These are phyloP conservation scores for Exophiala calicioides DNA, from an alignment of 2,329 filamentous ascomycete species.

Conservation along the genomic window DNA sequence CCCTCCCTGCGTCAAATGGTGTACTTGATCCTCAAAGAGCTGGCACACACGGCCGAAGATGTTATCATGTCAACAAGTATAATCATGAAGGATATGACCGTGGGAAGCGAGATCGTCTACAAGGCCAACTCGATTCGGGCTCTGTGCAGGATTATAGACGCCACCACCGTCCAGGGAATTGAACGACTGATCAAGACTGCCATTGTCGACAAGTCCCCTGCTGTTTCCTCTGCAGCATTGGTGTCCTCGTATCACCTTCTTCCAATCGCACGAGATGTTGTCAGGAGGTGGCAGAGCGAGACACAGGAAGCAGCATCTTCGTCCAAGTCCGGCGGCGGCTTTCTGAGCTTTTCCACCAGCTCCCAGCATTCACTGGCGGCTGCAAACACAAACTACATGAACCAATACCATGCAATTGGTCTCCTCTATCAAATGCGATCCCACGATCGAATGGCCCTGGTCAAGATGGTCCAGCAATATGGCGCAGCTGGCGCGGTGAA, in stretches of 20 bases:
- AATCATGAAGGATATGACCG: slow-evolving; percentile 99
- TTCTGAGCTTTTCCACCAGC: slow-evolving; percentile 87
- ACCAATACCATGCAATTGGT: slow-evolving; percentile 97
- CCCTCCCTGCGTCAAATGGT: slow-evolving; percentile 98
- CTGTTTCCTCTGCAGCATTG: slow-evolving; percentile 91
- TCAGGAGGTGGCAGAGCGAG: slow-evolving; percentile 97
- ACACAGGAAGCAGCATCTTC: slow-evolving; percentile 94
- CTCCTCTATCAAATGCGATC: slow-evolving; percentile 96
- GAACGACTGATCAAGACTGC: slow-evolving; percentile 98
- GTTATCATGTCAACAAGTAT: slow-evolving; percentile 99
- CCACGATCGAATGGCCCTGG: slow-evolving; percentile 95
- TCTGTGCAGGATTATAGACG: slow-evolving; percentile 94
- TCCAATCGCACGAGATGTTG: slow-evolving; percentile 91
- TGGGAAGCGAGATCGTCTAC: slow-evolving; percentile 90
- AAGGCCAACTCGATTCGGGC: slow-evolving; percentile 94
- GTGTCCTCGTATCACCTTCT: slow-evolving; percentile 98
- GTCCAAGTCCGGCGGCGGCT: slow-evolving; percentile 83
- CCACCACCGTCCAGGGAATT: slow-evolving; percentile 93
- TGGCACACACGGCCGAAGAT: slow-evolving; percentile 92
- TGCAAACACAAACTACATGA: slow-evolving; percentile 90
- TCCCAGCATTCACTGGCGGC: slow-evolving; percentile 69
- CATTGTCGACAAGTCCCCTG: slow-evolving; percentile 98
- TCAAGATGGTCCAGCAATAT: slow-evolving; percentile 99
- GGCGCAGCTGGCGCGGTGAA: slow-evolving; percentile 88
- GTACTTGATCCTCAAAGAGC: slow-evolving; percentile 95